Percentiles rank a stretch among this genome's conserved stretches.
These are phyloP conservation scores for Herpetomonas samuelpessoai DNA, from an alignment of 208 protist species.

Conservation along the genomic window DNA sequence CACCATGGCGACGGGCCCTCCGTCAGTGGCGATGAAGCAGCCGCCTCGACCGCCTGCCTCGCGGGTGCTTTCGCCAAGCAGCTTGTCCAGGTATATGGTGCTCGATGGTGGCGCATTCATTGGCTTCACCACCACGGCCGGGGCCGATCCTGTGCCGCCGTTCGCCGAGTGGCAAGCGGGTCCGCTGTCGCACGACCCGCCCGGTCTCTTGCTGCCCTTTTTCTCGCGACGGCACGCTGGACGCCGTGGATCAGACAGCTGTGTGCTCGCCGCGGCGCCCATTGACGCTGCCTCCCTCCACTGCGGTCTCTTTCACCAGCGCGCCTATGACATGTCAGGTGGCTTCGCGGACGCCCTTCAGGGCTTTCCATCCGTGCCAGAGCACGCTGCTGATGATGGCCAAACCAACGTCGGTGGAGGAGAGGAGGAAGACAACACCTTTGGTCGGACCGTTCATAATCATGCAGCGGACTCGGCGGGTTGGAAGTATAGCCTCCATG, in stretches of 20 bases:
- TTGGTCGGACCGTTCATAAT: not conserved
- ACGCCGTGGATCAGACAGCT: conserved; percentile 18
- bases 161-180: conserved; percentile 19
- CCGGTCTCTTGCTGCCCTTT: conserved; percentile 10
- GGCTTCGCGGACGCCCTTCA: conserved; percentile 11
- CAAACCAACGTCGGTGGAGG: not conserved
- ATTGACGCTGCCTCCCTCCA: conserved; percentile 26
- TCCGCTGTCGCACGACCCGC: conserved; percentile 7
- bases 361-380: not conserved
- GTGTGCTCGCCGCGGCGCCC: conserved; percentile 19
- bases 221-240: conserved; percentile 19
- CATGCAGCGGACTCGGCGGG: conserved; percentile 17
- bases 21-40: too few relatives aligned
- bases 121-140: not conserved
- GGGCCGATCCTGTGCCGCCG: not conserved
- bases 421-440: not conserved
- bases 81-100: not conserved
- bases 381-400: not conserved
- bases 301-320: conserved; percentile 24
- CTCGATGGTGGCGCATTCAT: not conserved
- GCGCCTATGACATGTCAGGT: conserved; percentile 20
- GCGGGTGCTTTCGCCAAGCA: not conserved
- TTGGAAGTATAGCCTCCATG: conserved; percentile 22
- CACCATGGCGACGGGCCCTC: too few relatives aligned
- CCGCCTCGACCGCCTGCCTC: too few relatives aligned